These are phyloP conservation scores for Diutina sp. DNA, from an alignment of 1,139 yeast genomes.

Conservation along the genomic window DNA sequence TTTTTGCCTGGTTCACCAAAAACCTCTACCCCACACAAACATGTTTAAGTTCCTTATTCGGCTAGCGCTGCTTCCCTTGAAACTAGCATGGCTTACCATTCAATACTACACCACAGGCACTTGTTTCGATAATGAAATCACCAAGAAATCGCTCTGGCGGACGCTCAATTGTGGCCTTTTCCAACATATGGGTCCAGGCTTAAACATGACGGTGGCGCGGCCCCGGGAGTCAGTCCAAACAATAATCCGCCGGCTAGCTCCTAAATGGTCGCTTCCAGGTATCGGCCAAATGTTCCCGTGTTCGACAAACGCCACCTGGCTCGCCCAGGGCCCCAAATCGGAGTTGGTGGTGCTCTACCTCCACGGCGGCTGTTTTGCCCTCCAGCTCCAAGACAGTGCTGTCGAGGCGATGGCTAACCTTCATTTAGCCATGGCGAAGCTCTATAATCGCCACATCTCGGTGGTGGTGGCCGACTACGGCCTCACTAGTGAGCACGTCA, in stretches of 20 bases:
- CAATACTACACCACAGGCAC: neutral
- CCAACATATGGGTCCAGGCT: constrained; percentile 1
- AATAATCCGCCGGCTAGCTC: neutral
- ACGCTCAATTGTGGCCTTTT: neutral
- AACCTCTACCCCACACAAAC: neutral
- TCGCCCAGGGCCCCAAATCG: neutral
- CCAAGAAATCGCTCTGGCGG: neutral
- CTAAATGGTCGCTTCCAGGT: neutral
- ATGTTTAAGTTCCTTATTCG: neutral
- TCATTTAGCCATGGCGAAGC: neutral
- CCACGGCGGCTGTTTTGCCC: constrained; percentile 6
- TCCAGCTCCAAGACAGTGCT: constrained; percentile 3
- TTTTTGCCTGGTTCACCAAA: too few species aligned
- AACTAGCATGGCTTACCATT: neutral
- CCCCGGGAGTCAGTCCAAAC: neutral
- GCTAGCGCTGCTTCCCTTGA: neutral
- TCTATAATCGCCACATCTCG: constrained; percentile 8
- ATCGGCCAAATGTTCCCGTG: neutral
- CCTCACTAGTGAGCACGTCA: constrained; percentile 14
- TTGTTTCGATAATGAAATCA: neutral
- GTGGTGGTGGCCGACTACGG: constrained; percentile 28
- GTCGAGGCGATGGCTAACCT: constrained; percentile 4
- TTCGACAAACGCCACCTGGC: neutral
- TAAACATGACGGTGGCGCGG: neutral
- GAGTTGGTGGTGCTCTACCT: constrained; percentile 4